Evolutionary conservation across 2,329 filamentous ascomycete genomes (phyloP).

Genomic region (Colletotrichum zoysiae): DNA sequence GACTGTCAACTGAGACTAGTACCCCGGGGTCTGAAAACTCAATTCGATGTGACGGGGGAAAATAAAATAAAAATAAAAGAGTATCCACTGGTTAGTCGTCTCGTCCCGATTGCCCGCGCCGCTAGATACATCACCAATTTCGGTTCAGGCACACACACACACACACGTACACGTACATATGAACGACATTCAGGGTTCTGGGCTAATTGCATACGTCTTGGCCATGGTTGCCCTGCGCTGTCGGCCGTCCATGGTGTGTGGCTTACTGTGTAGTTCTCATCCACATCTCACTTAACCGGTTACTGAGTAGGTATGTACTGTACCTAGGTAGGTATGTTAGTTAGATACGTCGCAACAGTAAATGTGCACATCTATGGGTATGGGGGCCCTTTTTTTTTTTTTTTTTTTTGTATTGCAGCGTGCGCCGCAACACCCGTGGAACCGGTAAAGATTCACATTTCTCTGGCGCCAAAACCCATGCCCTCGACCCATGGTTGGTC

Average conservation of each 20-base stretch:
- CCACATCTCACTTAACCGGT: no score
- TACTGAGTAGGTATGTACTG: not conserved
- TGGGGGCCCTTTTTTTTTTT: not conserved
- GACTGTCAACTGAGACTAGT: not conserved
- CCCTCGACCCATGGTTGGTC: conserved; percentile 13
- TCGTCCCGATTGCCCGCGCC: not conserved
- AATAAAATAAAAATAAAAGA: not conserved
- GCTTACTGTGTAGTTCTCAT: not conserved
- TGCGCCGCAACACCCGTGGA: conserved; percentile 11
- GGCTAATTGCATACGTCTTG: no score
- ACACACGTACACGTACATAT: not conserved
- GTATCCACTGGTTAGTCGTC: not conserved
- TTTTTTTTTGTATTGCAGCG: not conserved
- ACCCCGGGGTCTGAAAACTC: not conserved
- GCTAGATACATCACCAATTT: conserved; percentile 3
- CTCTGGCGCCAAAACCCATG: conserved; percentile 30
- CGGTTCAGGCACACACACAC: not conserved
- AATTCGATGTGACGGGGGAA: not conserved
- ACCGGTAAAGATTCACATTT: not conserved
- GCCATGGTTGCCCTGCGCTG: not conserved
- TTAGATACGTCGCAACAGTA: not conserved
- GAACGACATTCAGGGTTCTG: not conserved
- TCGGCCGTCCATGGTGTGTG: not conserved
- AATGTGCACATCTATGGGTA: not conserved
- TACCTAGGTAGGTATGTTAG: no score